These are phyloP conservation scores for Penicillium frequentans DNA, from an alignment of 2,329 filamentous ascomycete genomes.

Conservation along the genomic window DNA sequence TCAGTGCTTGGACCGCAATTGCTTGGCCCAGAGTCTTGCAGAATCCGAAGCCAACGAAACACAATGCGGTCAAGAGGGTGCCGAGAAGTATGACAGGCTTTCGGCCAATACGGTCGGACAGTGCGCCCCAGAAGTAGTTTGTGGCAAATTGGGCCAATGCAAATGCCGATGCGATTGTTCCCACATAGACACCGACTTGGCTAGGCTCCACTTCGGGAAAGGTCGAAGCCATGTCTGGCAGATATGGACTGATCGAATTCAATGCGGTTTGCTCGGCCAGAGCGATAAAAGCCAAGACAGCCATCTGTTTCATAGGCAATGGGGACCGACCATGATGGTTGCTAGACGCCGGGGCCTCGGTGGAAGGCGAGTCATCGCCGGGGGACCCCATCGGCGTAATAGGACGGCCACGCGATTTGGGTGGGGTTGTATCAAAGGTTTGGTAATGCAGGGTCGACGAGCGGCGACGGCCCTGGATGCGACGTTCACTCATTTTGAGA, in stretches of 20 bases:
- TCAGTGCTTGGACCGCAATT: constrained; percentile 78
- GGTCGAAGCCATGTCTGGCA: constrained; percentile 84
- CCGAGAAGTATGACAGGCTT: constrained; percentile 82
- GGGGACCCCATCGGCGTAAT: constrained; percentile 45
- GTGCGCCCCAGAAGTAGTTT: constrained; percentile 87
- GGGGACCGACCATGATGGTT: constrained; percentile 56
- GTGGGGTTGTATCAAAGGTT: constrained; percentile 49
- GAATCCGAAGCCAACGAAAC: constrained; percentile 85
- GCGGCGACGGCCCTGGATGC: constrained; percentile 40
- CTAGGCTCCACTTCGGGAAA: constrained; percentile 75
- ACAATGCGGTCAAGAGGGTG: constrained; percentile 76
- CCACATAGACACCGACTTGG: constrained; percentile 83
- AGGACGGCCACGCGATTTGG: constrained; percentile 47
- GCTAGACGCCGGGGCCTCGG: constrained; percentile 22
- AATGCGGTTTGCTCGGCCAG: constrained; percentile 93
- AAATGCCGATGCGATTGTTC: constrained; percentile 85
- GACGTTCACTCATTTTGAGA: constrained; percentile 31
- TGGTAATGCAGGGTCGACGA: constrained; percentile 50
- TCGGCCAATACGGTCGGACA: constrained; percentile 75
- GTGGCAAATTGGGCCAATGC: constrained; percentile 89
- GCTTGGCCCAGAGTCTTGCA: constrained; percentile 81
- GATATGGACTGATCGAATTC: constrained; percentile 93
- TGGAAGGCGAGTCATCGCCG: constrained; percentile 27
- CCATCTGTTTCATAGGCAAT: constrained; percentile 77
- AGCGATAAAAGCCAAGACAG: constrained; percentile 81